Evolutionary conservation across 2,329 filamentous ascomycete genomes (phyloP).

Genomic region (Neofusicoccum umdonicola): DNA sequence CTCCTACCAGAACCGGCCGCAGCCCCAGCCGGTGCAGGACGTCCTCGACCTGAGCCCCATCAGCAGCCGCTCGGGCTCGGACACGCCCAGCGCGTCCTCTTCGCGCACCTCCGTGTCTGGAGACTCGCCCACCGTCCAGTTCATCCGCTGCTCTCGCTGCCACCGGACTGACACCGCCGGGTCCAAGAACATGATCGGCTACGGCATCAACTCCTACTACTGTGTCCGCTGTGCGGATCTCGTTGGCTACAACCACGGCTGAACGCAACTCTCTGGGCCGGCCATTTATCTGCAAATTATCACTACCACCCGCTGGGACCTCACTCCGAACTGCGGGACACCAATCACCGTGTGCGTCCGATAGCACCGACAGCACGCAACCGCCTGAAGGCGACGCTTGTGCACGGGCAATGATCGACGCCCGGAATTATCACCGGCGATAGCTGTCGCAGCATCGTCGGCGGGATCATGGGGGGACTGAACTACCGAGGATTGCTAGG

Average conservation of each 20-base stretch:
- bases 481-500: neutral
- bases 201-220: constrained; percentile 41
- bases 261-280: constrained; percentile 19
- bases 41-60: constrained; percentile 18
- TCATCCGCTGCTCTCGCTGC: constrained; percentile 22
- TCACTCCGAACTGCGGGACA: neutral
- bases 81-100: constrained; percentile 2
- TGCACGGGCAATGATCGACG: constrained; percentile 3
- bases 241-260: constrained; percentile 37
- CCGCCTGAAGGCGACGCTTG: neutral
- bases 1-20: constrained; percentile 22
- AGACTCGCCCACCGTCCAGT: constrained; percentile 7
- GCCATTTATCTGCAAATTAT: neutral
- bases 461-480: neutral
- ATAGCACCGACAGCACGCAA: neutral
- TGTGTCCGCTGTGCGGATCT: constrained; percentile 41
- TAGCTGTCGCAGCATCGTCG: neutral
- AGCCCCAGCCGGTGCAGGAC: constrained; percentile 23
- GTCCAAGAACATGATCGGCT: constrained; percentile 33
- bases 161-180: constrained; percentile 16
- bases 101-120: constrained; percentile 4
- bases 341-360: neutral
- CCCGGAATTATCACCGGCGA: neutral
- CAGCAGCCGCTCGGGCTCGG: neutral
- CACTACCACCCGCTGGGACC: neutral